Conservation (phyloP, 148 eudicot species). For the Rhododendron simsii region DNA sequence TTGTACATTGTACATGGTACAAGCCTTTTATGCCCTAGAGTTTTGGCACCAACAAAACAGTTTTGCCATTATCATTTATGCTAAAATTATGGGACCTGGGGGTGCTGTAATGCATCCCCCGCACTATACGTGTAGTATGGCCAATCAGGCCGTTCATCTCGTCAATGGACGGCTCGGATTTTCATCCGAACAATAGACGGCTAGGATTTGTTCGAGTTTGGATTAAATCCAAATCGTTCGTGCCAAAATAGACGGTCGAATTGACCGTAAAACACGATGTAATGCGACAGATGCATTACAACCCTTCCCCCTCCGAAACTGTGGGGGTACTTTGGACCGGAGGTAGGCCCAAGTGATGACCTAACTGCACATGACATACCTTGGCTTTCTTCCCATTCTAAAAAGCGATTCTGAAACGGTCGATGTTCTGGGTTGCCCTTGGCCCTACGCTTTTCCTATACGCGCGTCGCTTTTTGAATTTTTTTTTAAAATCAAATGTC, state of each 20-base stretch:
- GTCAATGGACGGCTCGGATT: no score
- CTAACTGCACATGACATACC: not conserved
- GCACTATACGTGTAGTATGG: no score
- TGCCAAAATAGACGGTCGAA: accelerated
- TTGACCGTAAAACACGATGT: no score
- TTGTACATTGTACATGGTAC: no score
- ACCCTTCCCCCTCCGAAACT: no score
- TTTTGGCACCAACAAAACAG: no score
- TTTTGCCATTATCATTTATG: not conserved
- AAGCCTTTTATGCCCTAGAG: no score
- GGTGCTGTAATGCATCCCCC: no score
- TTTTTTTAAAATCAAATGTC: not conserved
- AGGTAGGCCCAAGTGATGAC: not conserved
- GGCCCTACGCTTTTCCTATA: not conserved
- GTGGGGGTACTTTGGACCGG: not conserved
- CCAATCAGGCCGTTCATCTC: accelerated
- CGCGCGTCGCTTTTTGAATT: not conserved
- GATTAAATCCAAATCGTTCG: no score
- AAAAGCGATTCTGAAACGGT: constrained; percentile 1
- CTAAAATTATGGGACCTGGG: not conserved
- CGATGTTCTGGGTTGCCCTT: not conserved
- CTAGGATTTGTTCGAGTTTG: no score
- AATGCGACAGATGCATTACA: no score
- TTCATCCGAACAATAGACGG: no score
- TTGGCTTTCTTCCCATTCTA: not conserved